phyloP scores from a whole-genome alignment of 2,329 filamentous ascomycete species.

The Xylariaceae sp. region DNA sequence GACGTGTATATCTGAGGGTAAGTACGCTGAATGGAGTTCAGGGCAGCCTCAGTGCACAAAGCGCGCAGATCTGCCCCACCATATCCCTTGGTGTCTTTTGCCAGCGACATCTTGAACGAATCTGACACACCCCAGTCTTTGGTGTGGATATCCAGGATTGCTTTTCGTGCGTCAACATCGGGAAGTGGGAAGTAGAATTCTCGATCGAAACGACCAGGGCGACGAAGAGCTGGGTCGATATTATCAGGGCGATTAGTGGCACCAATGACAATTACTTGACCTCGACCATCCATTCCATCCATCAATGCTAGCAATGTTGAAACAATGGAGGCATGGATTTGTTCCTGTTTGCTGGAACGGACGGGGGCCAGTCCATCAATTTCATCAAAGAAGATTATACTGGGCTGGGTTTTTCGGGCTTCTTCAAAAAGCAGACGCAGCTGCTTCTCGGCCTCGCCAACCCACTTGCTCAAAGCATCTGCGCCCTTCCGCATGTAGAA shows the following conservation, averaged over 20 bases:
- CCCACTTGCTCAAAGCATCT: constrained; percentile 97
- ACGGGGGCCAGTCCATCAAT: constrained; percentile 96
- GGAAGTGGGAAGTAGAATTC: constrained; percentile 98
- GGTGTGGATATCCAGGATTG: constrained; percentile 94
- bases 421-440: constrained; percentile 92
- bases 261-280: constrained; percentile 96
- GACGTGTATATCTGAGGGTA: constrained; percentile 96
- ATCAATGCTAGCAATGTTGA: constrained; percentile 90
- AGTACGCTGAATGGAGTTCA: constrained; percentile 92
- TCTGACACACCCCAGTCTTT: constrained; percentile 84
- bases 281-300: constrained; percentile 98
- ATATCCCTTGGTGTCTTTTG: constrained; percentile 90
- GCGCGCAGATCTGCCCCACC: constrained; percentile 93
- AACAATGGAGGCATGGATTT: constrained; percentile 97
- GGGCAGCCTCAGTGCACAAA: constrained; percentile 89
- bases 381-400: constrained; percentile 99
- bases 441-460: constrained; percentile 95
- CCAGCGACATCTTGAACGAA: constrained; percentile 78
- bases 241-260: constrained; percentile 98
- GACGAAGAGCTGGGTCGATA: constrained; percentile 90
- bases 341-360: constrained; percentile 95
- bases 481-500: constrained; percentile 99
- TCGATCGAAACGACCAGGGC: constrained; percentile 91
- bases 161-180: constrained; percentile 71
- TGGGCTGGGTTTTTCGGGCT: constrained; percentile 90